Base-by-base conservation (phyloP, 768 basidiomycete species). In the Russula earlei region DNA sequence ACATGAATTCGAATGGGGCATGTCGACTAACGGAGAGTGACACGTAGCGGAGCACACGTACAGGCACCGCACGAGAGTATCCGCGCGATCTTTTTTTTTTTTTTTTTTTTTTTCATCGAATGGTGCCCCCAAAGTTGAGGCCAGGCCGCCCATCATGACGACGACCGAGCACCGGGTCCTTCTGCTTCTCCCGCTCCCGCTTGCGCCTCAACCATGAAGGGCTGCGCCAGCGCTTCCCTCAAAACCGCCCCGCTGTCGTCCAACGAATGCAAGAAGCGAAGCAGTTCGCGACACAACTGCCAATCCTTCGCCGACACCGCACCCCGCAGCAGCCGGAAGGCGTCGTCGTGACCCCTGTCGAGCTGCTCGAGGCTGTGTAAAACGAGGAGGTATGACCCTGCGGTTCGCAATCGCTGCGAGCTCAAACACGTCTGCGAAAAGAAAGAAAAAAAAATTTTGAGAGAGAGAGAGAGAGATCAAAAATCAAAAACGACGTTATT, bases 301-400 rank as follows among this genome's bases (percentile, higher is more conserved):
- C 87, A 96, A 49, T 96, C 91, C 58, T 86, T 81, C 4, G 77
- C 81, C 7, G 80, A 78, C 19, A 91, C 76, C 8, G 93, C 93
- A 55, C 78, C 78, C 46, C 78, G 79, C 49, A 99, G 72, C 22
- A 99, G 74, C 36, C 90, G 79, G 24, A 91, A 79, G 3, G 87
- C 91, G 64, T 97, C 91, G 34, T 76, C 78, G 65, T 83, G 82
- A 64, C 81, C 72, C 66, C 87, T 85, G 61, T 92, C 87, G 48
- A 91, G 74, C 58, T 92, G 90, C 66, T 97, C 94, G 50, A 97
- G 78, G 63, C 88, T 93, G 66, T 97, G 94, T 49, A 99, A 72
- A 3, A 98, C 92, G 27, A 99, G 77, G 10, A 99, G 77, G 70
- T 97, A 97, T 7, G 91, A 93, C 20, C 86, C 83, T 0, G 95